phyloP scores from a whole-genome alignment of 1,284 basidiomycete species.

The Austroboletus niveus region DNA sequence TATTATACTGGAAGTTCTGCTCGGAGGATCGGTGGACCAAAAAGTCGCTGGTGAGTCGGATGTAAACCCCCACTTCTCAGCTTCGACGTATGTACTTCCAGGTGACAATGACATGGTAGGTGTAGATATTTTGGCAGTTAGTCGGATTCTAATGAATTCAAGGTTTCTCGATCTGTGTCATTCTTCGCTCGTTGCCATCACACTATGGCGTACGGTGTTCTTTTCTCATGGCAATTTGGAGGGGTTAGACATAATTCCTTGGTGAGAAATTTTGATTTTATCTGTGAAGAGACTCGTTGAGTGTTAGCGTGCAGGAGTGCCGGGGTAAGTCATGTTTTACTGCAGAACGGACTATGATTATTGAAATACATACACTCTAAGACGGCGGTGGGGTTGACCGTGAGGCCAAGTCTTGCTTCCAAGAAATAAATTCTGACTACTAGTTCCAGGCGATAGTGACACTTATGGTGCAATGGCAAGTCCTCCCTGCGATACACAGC shows the following conservation, averaged over 20 bases:
- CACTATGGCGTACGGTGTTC: slow-evolving; percentile 27
- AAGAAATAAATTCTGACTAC: background rate
- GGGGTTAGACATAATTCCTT: slow-evolving; percentile 18
- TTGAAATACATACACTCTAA: slow-evolving; percentile 5
- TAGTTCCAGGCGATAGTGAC: slow-evolving; percentile 21
- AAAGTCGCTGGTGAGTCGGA: slow-evolving; percentile 16
- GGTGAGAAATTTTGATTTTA: slow-evolving; percentile 11
- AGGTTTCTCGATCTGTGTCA: slow-evolving; percentile 24
- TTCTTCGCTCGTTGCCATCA: slow-evolving; percentile 18
- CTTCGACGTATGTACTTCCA: slow-evolving; percentile 2
- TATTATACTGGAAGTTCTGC: slow-evolving; percentile 23
- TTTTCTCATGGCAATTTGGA: slow-evolving; percentile 15
- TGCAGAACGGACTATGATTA: background rate
- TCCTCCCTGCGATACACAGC: background rate
- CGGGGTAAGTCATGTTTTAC: slow-evolving; percentile 15
- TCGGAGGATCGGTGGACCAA: slow-evolving; percentile 15
- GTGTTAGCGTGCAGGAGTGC: slow-evolving; percentile 19
- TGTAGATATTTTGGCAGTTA: background rate
- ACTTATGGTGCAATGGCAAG: slow-evolving; percentile 23
- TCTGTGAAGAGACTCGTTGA: background rate
- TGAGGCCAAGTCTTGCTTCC: slow-evolving; percentile 1
- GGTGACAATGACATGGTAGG: slow-evolving; percentile 23
- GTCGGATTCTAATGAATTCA: background rate
- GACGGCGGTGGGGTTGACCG: slow-evolving; percentile 20
- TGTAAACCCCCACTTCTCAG: no score